A percentile compares a stretch with the other conserved stretches of the same genome.
These are phyloP conservation scores for Capsicum baccatum DNA, from an alignment of 257 asterid genomes.

Conservation along the genomic window DNA sequence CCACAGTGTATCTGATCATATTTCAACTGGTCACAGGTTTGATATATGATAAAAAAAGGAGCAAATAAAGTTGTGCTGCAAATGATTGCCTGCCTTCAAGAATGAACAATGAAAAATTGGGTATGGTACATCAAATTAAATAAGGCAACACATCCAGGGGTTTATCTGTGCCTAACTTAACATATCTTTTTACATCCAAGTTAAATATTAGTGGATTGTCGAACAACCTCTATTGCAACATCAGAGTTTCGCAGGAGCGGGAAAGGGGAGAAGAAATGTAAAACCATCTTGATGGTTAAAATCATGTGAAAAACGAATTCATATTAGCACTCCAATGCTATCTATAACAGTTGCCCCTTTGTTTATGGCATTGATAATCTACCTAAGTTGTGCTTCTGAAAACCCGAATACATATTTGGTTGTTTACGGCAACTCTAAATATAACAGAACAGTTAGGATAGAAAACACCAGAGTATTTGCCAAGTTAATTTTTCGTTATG, in stretches of 20 bases:
- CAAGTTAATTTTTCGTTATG: background rate
- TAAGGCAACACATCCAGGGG: background rate
- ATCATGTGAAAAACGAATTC: background rate
- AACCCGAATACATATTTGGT: background rate
- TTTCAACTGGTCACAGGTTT: slow-evolving; percentile 7
- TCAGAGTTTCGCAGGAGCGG: background rate
- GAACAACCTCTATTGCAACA: background rate
- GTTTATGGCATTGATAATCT: slow-evolving; percentile 3
- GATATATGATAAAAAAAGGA: background rate
- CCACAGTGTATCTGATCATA: slow-evolving; percentile 86
- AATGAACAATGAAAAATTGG: background rate
- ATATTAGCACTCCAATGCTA: background rate
- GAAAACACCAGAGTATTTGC: background rate
- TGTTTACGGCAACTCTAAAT: background rate
- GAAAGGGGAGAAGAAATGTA: background rate
- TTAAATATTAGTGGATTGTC: slow-evolving; percentile 2
- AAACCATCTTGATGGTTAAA: background rate
- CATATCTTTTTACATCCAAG: slow-evolving; percentile 2
- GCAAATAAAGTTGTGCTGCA: background rate
- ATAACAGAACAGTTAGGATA: background rate
- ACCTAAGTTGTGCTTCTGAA: background rate
- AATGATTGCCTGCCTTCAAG: background rate
- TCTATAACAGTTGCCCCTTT: background rate
- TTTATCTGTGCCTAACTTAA: background rate
- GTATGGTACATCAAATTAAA: background rate